Base-by-base conservation (phyloP, 257 asterid species). In the Fraxinus americana region DNA sequence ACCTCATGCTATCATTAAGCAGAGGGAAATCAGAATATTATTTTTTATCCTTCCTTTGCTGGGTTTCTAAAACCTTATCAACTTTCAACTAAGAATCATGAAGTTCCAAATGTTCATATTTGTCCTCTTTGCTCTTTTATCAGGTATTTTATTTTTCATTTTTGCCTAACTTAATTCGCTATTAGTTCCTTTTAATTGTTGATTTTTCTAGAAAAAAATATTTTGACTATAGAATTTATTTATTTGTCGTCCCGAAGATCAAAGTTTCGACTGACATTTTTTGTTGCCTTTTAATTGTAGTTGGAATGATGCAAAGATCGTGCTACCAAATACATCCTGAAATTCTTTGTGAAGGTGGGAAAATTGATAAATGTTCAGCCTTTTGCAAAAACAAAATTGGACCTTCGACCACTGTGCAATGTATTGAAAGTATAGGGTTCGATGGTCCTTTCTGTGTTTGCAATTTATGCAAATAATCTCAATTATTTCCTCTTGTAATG, bases 401-500 rank as follows among this genome's bases (percentile, higher is more conserved):
- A 12, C 59, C 78, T 50, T 0, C 75, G 0, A 81, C 82, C 19
- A 83, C 81, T 12, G 82, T 75, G 0, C 82, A 69, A 16, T 86
- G 85, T 43, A 52, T 70, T 11, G 83, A 74, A 48, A 65, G 19
- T 30, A 1, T 4, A 7, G 79, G 75, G 2, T 0, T 76, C 13
- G 5, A 0, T 1, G 87, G 84, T 35, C 85, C 82, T 16, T 69
- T 83, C 27, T 86, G 87, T 30, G 89, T 78, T 34, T 86, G 89
- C 59, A 78, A 86, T 10, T 39, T 11, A 0, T 85, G 83, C 39
- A 21, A 35, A 71, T 7, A 6, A 59, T 59, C 67, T 59, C 16
- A 59, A 59, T 10, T 17, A 54, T 54, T 54, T 54, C 25, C 23
- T 4, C 63, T 14, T 16, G 23, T n/a, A n/a, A 11, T 19, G 63